Evolutionary conservation across 169 alveolate genomes (phyloP).

Genomic region (Cryptosporidium sp.): DNA sequence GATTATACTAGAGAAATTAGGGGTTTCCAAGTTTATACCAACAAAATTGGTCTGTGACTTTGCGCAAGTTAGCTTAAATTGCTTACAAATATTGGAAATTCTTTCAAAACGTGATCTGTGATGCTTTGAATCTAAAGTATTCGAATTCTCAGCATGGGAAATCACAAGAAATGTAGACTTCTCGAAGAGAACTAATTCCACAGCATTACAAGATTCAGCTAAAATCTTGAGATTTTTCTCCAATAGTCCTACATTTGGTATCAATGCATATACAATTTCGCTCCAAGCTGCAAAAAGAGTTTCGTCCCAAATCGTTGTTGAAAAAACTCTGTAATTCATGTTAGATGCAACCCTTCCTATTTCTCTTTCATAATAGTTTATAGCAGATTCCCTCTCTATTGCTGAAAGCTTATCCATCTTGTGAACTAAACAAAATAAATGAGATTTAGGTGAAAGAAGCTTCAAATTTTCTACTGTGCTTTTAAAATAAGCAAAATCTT

Average conservation of each 20-base stretch:
- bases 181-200: slow-evolving; percentile 93
- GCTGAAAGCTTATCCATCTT: slow-evolving; percentile 90
- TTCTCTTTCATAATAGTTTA: slow-evolving; percentile 83
- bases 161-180: slow-evolving; percentile 93
- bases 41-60: slow-evolving; percentile 87
- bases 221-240: slow-evolving; percentile 84
- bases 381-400: slow-evolving; percentile 84
- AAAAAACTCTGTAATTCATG: slow-evolving; percentile 79
- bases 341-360: slow-evolving; percentile 78
- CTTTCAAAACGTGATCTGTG: slow-evolving; percentile 90
- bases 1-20: slow-evolving; percentile 88
- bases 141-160: slow-evolving; percentile 80
- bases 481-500: slow-evolving; percentile 87
- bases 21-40: slow-evolving; percentile 85
- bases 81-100: slow-evolving; percentile 92
- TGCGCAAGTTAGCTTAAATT: slow-evolving; percentile 91
- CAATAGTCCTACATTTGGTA: slow-evolving; percentile 87
- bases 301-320: slow-evolving; percentile 94
- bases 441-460: slow-evolving; percentile 89
- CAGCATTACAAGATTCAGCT: slow-evolving; percentile 88
- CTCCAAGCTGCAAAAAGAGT: slow-evolving; percentile 94
- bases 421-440: slow-evolving; percentile 91
- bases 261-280: slow-evolving; percentile 87
- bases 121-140: slow-evolving; percentile 29
- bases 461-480: slow-evolving; percentile 86